Conservation (phyloP, 192 early-diverging fungal species). For the Coemansia asiatica region DNA sequence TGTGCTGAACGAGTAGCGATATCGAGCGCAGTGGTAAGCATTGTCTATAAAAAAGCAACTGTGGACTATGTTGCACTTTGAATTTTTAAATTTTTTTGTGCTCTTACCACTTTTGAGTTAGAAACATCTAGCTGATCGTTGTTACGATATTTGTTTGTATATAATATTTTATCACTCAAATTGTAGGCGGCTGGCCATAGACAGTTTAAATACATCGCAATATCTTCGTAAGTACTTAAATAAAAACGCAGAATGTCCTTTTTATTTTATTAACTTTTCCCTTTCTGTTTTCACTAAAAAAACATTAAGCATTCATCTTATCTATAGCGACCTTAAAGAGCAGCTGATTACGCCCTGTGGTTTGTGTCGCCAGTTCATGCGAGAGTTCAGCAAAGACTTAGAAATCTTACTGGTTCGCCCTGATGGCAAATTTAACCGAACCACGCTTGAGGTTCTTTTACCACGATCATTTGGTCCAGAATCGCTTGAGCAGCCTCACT, state of each 20-base stretch:
- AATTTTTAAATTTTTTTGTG: too few species aligned
- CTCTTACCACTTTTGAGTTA: too few species aligned
- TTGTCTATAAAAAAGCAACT: not conserved
- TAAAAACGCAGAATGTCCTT: too few species aligned
- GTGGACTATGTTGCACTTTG: too few species aligned
- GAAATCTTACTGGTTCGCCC: constrained; percentile 60
- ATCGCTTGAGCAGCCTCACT: constrained; percentile 21
- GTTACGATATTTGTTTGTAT: not conserved
- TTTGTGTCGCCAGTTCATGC: constrained; percentile 74
- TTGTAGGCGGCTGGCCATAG: constrained; percentile 71
- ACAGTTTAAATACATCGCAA: constrained; percentile 72
- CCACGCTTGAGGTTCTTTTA: constrained; percentile 60
- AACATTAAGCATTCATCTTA: not conserved
- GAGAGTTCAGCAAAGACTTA: constrained; percentile 73
- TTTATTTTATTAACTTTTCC: not conserved
- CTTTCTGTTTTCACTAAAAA: not conserved
- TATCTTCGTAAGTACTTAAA: constrained; percentile 63
- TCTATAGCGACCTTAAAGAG: constrained; percentile 49
- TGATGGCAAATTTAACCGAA: constrained; percentile 55
- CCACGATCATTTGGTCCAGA: constrained; percentile 77
- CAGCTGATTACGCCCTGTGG: constrained; percentile 65
- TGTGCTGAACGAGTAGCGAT: constrained; percentile 92
- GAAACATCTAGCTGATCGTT: too few species aligned
- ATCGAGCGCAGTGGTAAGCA: constrained; percentile 79
- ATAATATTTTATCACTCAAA: not conserved